phyloP scores from a whole-genome alignment of 176 grass and related monocot genomes.

The Eleusine indica region DNA sequence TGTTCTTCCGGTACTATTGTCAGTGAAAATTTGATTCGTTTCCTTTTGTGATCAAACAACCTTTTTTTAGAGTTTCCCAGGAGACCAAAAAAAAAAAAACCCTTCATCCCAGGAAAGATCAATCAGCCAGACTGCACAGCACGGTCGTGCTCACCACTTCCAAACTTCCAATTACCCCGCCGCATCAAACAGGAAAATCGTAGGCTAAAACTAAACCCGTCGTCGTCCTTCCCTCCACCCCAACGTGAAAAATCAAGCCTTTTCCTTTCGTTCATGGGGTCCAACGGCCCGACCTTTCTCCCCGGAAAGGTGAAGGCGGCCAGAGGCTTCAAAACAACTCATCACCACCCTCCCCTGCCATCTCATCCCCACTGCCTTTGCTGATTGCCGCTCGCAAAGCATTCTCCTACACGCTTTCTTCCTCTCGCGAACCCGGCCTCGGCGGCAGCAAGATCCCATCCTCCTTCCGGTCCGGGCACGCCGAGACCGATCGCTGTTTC shows the following conservation, averaged over 20 bases:
- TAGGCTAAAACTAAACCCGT: neutral
- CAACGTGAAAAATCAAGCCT: constrained; percentile 35
- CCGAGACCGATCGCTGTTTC: neutral
- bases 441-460: neutral
- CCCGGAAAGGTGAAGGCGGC: constrained; percentile 40
- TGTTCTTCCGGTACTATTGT: too few relatives aligned
- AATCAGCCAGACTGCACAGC: neutral
- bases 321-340: constrained; percentile 54
- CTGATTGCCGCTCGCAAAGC: constrained; percentile 3
- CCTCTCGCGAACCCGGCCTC: neutral
- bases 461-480: neutral
- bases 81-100: too few relatives aligned
- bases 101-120: neutral
- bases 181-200: neutral
- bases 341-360: constrained; percentile 11
- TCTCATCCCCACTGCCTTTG: constrained; percentile 26
- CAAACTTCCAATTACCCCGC: neutral
- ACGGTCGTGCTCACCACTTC: constrained; percentile 39
- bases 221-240: constrained; percentile 14
- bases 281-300: constrained; percentile 51
- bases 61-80: too few relatives aligned
- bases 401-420: constrained; percentile 21
- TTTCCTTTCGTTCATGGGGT: constrained; percentile 50
- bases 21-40: too few relatives aligned
- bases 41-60: neutral